Percentiles rank a stretch among this genome's conserved stretches.
phyloP scores from a whole-genome alignment of 306 rosid genomes.

The Hippophae gyantsensis region DNA sequence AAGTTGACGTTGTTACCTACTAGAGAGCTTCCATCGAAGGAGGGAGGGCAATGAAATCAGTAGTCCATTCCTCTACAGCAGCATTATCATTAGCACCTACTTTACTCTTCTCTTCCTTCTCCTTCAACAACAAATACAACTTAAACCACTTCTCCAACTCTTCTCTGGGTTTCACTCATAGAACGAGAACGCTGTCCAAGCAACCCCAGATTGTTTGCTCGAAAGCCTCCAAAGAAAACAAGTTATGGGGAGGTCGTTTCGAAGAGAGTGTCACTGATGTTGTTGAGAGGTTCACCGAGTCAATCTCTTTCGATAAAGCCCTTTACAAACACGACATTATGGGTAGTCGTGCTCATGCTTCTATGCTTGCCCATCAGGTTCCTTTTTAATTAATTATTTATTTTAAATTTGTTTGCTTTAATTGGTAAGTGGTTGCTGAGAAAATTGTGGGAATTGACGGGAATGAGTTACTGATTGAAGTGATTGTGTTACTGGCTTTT shows the following conservation, averaged over 20 bases:
- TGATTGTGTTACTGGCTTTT: neutral
- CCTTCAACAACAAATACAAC: too few relatives aligned
- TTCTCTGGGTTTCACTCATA: too few relatives aligned
- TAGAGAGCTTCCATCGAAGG: too few relatives aligned
- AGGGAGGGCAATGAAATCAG: too few relatives aligned
- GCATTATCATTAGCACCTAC: too few relatives aligned
- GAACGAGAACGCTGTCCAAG: too few relatives aligned
- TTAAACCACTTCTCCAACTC: too few relatives aligned
- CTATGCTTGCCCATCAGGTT: slow-evolving; percentile 92
- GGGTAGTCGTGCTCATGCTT: slow-evolving; percentile 87
- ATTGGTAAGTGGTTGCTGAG: neutral
- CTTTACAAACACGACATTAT: slow-evolving; percentile 78
- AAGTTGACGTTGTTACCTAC: too few relatives aligned
- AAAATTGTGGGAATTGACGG: neutral
- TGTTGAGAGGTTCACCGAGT: slow-evolving; percentile 88
- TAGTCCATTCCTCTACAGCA: too few relatives aligned
- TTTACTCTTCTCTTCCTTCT: too few relatives aligned
- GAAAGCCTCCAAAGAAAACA: slow-evolving; percentile 47
- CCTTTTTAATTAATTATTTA: neutral
- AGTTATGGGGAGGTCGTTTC: slow-evolving; percentile 98
- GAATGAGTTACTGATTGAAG: neutral
- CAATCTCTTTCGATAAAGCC: slow-evolving; percentile 71
- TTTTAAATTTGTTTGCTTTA: neutral
- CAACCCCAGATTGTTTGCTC: too few relatives aligned
- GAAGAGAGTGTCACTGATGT: slow-evolving; percentile 74